These are phyloP conservation scores for Pilasporangium apinafurcum DNA, from an alignment of 352 stramenopile species.

Conservation along the genomic window DNA sequence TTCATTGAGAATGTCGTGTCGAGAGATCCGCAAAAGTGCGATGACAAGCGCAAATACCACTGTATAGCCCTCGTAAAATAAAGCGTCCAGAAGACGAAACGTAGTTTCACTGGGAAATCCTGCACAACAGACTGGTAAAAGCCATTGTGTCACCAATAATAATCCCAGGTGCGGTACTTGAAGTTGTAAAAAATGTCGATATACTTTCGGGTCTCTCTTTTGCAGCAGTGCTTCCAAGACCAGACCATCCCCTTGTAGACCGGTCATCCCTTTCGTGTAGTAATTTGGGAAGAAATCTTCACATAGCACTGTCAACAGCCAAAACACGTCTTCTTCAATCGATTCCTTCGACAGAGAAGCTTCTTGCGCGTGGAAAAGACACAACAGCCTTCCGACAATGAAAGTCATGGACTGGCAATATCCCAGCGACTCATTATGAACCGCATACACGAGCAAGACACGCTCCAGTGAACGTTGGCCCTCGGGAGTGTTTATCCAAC, in stretches of 20 bases:
- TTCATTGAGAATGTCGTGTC: constrained; percentile 42
- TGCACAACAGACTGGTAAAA: constrained; percentile 56
- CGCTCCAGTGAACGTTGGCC: constrained; percentile 47
- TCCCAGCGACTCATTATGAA: constrained; percentile 70
- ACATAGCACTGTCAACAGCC: constrained; percentile 45
- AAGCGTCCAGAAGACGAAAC: constrained; percentile 52
- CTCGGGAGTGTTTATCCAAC: constrained; percentile 42
- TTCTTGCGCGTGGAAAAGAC: constrained; percentile 24
- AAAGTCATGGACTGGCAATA: constrained; percentile 92
- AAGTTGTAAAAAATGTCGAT: constrained; percentile 50
- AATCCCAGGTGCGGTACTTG: constrained; percentile 47
- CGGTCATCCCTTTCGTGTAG: constrained; percentile 59
- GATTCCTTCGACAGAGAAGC: background rate
- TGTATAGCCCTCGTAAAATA: constrained; percentile 44
- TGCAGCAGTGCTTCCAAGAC: constrained; percentile 49
- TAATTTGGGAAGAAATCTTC: constrained; percentile 54
- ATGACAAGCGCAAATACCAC: constrained; percentile 54
- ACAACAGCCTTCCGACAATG: constrained; percentile 69
- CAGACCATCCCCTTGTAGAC: constrained; percentile 44
- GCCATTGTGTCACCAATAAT: constrained; percentile 58
- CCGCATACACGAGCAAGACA: constrained; percentile 72
- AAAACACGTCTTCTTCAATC: constrained; percentile 51
- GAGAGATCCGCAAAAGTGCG: constrained; percentile 45
- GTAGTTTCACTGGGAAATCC: constrained; percentile 60
- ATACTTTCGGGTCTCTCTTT: constrained; percentile 40